Percentiles rank a stretch among this genome's conserved stretches.
Conservation (phyloP, 2,329 filamentous ascomycete species). For the Leptographium radiaticola region DNA sequence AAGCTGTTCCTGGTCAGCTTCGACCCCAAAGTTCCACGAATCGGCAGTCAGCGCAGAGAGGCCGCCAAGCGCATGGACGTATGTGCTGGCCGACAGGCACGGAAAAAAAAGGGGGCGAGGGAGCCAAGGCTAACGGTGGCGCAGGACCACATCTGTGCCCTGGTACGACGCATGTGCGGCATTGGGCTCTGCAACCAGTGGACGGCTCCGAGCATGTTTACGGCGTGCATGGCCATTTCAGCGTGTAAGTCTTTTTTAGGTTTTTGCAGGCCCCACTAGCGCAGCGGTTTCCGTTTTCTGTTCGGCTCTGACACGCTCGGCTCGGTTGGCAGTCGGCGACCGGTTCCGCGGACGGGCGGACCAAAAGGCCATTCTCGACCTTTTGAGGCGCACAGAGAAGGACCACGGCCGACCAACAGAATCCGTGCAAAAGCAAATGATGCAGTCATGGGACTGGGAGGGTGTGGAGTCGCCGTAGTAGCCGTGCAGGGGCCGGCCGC, state of each 20-base stretch:
- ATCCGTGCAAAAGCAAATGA: conserved; percentile 17
- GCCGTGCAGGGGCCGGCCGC: not conserved
- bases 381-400: conserved; percentile 18
- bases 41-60: conserved; percentile 26
- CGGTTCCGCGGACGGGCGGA: conserved; percentile 16
- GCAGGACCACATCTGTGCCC: conserved; percentile 28
- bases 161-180: conserved; percentile 42
- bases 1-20: conserved; percentile 43
- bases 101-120: not conserved
- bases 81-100: not conserved
- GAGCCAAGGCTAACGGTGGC: not conserved
- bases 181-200: conserved; percentile 43
- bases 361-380: conserved; percentile 17
- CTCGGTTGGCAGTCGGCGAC: conserved; percentile 16
- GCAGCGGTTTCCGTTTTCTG: too few relatives aligned
- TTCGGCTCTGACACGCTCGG: too few relatives aligned
- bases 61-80: conserved; percentile 7
- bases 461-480: not conserved
- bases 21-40: conserved; percentile 36
- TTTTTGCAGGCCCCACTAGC: not conserved
- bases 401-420: conserved; percentile 20
- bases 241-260: conserved; percentile 26
- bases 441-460: conserved; percentile 16
- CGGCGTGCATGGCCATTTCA: conserved; percentile 40
- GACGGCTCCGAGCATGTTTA: conserved; percentile 41